These are phyloP conservation scores for Tricladium varicosporioides DNA, from an alignment of 2,329 filamentous ascomycete genomes.

Conservation along the genomic window DNA sequence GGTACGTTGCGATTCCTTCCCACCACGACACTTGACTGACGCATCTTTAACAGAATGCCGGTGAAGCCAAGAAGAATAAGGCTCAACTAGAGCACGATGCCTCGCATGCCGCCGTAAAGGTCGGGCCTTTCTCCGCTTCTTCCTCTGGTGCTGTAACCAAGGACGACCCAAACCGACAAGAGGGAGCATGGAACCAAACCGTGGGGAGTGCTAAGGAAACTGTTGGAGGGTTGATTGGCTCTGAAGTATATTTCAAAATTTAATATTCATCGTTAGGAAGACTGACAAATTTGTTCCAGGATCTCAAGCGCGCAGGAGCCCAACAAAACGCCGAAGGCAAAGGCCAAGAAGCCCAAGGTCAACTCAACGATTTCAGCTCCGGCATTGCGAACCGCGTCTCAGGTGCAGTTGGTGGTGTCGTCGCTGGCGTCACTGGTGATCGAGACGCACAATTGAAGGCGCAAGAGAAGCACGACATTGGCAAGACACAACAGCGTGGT, in stretches of 20 bases:
- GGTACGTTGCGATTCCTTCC: constrained; percentile 43
- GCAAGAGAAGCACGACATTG: constrained; percentile 68
- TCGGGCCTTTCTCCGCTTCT: constrained; percentile 70
- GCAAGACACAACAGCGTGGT: constrained; percentile 81
- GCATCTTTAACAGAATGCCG: constrained; percentile 13
- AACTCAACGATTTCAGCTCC: constrained; percentile 69
- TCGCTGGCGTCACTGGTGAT: constrained; percentile 74
- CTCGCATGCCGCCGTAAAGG: constrained; percentile 71
- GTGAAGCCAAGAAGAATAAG: constrained; percentile 57
- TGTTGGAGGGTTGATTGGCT: constrained; percentile 72
- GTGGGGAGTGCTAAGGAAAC: constrained; percentile 82
- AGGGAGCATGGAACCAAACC: constrained; percentile 84
- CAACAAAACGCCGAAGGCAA: constrained; percentile 80
- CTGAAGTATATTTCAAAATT: constrained; percentile 61
- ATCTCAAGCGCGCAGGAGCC: constrained; percentile 69
- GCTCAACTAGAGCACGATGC: constrained; percentile 67
- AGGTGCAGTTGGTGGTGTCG: constrained; percentile 68
- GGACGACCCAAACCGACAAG: constrained; percentile 69
- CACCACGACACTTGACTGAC: not conserved
- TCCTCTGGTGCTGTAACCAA: constrained; percentile 66
- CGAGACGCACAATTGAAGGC: constrained; percentile 61
- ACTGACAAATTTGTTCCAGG: no score
- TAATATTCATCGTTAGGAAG: no score
- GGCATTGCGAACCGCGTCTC: constrained; percentile 66
- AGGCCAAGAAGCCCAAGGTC: constrained; percentile 77